A percentile compares a stretch with the other conserved stretches of the same genome.
These are phyloP conservation scores for Linnemannia zychae DNA, from an alignment of 192 early-diverging fungal species.

Conservation along the genomic window DNA sequence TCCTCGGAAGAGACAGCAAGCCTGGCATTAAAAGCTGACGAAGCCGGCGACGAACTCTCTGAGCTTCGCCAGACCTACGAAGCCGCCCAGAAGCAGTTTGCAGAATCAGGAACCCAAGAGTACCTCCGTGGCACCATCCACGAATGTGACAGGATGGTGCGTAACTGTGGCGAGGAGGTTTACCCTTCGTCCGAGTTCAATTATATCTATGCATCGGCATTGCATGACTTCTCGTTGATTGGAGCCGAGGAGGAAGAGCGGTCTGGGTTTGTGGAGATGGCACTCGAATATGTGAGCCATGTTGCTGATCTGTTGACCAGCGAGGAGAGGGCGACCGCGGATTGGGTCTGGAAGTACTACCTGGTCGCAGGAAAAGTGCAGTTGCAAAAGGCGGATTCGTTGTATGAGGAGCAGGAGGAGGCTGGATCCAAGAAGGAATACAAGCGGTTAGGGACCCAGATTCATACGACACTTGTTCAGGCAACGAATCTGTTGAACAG, in stretches of 20 bases:
- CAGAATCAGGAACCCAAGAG: conserved; percentile 52
- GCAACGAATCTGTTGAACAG: conserved; percentile 31
- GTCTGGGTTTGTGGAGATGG: conserved; percentile 48
- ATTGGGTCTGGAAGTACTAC: conserved; percentile 51
- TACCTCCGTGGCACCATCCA: conserved; percentile 67
- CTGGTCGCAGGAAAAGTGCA: conserved; percentile 49
- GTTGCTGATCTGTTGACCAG: conserved; percentile 38
- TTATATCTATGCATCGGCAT: conserved; percentile 64
- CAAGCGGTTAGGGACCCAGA: conserved; percentile 35
- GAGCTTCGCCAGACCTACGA: conserved; percentile 64
- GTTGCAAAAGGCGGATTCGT: conserved; percentile 45
- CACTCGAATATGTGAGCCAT: conserved; percentile 37
- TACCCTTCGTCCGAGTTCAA: conserved; percentile 59
- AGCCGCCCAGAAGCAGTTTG: conserved; percentile 60
- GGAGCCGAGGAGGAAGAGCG: conserved; percentile 40
- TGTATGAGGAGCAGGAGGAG: conserved; percentile 50
- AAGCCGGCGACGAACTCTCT: conserved; percentile 65
- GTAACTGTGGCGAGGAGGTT: conserved; percentile 60
- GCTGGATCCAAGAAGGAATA: conserved; percentile 48
- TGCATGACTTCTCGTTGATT: conserved; percentile 59
- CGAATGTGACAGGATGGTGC: conserved; percentile 67
- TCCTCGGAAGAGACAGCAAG: conserved; percentile 40
- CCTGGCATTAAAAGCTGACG: conserved; percentile 58
- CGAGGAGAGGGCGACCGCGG: background rate
- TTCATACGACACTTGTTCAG: conserved; percentile 35